phyloP scores from a whole-genome alignment of 306 rosid species.

The Neltuma alba region DNA sequence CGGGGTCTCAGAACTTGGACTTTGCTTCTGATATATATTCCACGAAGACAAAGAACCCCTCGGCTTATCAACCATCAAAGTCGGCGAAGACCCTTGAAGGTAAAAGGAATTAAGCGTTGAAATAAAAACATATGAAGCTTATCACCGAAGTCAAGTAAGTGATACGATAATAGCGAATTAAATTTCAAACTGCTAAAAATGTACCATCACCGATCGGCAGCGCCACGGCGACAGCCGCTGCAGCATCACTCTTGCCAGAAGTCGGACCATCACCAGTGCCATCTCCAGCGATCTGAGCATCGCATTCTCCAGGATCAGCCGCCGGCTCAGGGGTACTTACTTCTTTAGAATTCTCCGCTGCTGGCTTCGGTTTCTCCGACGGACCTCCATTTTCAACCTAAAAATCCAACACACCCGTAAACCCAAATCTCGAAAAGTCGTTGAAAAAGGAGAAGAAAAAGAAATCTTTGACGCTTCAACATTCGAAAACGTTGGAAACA shows the following conservation, averaged over 20 bases:
- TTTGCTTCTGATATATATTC: conserved; percentile 65
- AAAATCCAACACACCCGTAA: conserved; percentile 41
- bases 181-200: conserved; percentile 27
- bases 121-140: conserved; percentile 3
- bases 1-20: conserved; percentile 52
- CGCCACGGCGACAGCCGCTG: conserved; percentile 55
- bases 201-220: conserved; percentile 82
- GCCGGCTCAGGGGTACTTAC: conserved; percentile 50
- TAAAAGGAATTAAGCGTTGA: conserved; percentile 26
- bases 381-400: conserved; percentile 73
- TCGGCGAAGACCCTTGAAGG: conserved; percentile 68
- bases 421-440: conserved; percentile 27
- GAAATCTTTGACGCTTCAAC: conserved; percentile 31
- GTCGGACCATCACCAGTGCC: conserved; percentile 49
- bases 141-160: background rate
- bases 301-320: conserved; percentile 83
- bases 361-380: conserved; percentile 65
- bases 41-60: conserved; percentile 59
- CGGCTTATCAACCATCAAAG: conserved; percentile 56
- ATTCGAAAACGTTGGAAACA: background rate
- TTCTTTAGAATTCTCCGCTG: conserved; percentile 80
- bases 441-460: background rate
- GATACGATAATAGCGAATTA: background rate
- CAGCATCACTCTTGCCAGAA: conserved; percentile 59
- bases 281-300: conserved; percentile 57